Base-by-base conservation (phyloP, 2,329 filamentous ascomycete genomes). In the Chaetomiaceae sp. region DNA sequence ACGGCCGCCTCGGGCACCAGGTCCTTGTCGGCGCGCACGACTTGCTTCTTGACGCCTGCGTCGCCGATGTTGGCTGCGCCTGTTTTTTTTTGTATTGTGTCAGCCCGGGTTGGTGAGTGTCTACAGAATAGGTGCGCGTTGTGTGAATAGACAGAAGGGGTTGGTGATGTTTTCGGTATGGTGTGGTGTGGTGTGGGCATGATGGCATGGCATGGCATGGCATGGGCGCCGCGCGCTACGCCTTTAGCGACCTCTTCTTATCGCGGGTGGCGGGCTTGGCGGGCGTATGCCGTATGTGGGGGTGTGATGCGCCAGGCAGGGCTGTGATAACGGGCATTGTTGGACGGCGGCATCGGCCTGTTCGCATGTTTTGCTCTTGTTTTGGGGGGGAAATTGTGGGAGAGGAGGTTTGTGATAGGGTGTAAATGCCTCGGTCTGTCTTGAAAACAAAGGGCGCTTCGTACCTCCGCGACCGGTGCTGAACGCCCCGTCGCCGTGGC, bases 401-500 rank as follows among this genome's bases (percentile, higher is more conserved):
- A 21, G 17, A 23, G 47, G n/a, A 10, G 8, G 16, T 27, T 27
- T 27, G 30, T 13, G 30, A 13, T 33, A 12, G 30, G 30, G 10
- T 33, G 30, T 33, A 6, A 12, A 27, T 27, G 25, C 12, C 12
- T 27, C 6, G 5, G 5, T 27, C 6, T 5, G 25, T 12, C 25
- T 12, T 6, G 25, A 12, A 13, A 4, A 27, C 25, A 21, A 5
- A 10, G 25, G 25, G 12, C 16, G 9, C 25, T 16, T 17, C 59
- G n/a, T 66, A 80, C 79, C 79, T 72, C 79, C 79, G 61, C 79
- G 75, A 19, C 79, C 79, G 9, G 78, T 73, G 64, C 77, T 81
- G 64, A 73, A 81, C 38, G 77, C 75, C 58, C 79, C 79, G 56
- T 81, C 78, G 20, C 73, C 73, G 59, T 82, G 78, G 64, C 74